phyloP scores from a whole-genome alignment of 345 rosid genomes.

The Pistacia integerrima region DNA sequence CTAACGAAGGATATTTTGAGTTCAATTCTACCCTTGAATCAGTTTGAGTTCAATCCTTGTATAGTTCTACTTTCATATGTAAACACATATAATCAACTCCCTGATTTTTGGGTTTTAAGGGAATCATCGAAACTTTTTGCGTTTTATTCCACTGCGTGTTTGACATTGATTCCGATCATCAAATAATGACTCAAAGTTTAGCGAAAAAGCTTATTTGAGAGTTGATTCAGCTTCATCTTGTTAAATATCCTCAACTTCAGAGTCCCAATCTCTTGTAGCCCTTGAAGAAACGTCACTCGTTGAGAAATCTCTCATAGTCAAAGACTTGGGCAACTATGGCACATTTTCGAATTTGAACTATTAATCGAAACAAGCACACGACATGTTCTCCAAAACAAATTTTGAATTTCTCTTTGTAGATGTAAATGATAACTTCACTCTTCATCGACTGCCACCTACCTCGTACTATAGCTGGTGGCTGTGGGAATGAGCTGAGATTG shows the following conservation, averaged over 20 bases:
- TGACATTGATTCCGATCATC: no score
- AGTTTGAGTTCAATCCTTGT: no score
- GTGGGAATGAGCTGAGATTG: no score
- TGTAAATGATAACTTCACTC: slow-evolving; percentile 10
- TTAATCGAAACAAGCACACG: slow-evolving; percentile 97
- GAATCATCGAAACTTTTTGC: not conserved
- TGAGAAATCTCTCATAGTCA: slow-evolving; percentile 93
- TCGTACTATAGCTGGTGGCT: no score
- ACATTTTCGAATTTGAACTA: slow-evolving; percentile 85
- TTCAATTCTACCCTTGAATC: no score
- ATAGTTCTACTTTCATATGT: no score
- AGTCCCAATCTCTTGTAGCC: slow-evolving; percentile 72
- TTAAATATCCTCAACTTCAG: slow-evolving; percentile 71
- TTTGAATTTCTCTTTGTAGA: not conserved
- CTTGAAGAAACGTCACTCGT: slow-evolving; percentile 83
- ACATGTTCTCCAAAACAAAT: slow-evolving; percentile 44
- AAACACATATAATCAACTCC: no score
- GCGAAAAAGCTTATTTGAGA: slow-evolving; percentile 90
- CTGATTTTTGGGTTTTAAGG: no score
- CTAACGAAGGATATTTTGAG: no score
- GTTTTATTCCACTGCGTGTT: no score
- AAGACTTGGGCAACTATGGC: slow-evolving; percentile 82
- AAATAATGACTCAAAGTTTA: slow-evolving; percentile 44
- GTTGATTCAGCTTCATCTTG: slow-evolving; percentile 96
- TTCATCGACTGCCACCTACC: not conserved